Conservation (phyloP, 805 yeast species). For the Komagataella mondaviorum region DNA sequence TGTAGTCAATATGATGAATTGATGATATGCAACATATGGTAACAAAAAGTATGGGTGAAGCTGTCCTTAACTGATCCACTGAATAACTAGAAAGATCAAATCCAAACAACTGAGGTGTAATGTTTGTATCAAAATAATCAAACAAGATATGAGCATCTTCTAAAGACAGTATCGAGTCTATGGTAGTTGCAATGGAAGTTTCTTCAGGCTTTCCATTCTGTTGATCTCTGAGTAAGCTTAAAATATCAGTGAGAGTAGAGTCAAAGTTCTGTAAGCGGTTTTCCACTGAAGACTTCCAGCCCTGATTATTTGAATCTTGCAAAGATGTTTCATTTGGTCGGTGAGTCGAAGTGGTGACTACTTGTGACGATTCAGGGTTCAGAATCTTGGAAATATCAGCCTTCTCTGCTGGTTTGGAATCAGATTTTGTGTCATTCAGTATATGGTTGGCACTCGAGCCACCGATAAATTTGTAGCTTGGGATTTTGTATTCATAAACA, state of each 20-base stretch:
- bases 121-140: slow-evolving; percentile 35
- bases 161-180: slow-evolving; percentile 9
- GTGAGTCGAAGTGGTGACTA: not conserved
- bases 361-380: not conserved
- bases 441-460: slow-evolving; percentile 1
- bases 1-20: slow-evolving; percentile 35
- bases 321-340: not conserved
- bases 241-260: slow-evolving; percentile 22
- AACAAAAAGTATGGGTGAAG: slow-evolving; percentile 43
- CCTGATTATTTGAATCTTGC: not conserved
- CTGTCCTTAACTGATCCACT: slow-evolving; percentile 34
- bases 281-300: slow-evolving; percentile 24
- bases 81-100: slow-evolving; percentile 39
- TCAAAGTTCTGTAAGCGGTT: slow-evolving; percentile 24
- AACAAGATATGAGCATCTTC: slow-evolving; percentile 32
- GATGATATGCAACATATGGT: slow-evolving; percentile 52
- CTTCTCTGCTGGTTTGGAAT: not conserved
- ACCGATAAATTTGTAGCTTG: slow-evolving; percentile 22
- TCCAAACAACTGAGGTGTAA: slow-evolving; percentile 55
- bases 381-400: not conserved
- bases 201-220: not conserved
- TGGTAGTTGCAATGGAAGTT: not conserved
- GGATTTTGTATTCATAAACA: slow-evolving; percentile 41
- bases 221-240: slow-evolving; percentile 18
- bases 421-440: not conserved